These are phyloP conservation scores for Apiotrichum laibachii DNA, from an alignment of 1,284 basidiomycete genomes.

Conservation along the genomic window DNA sequence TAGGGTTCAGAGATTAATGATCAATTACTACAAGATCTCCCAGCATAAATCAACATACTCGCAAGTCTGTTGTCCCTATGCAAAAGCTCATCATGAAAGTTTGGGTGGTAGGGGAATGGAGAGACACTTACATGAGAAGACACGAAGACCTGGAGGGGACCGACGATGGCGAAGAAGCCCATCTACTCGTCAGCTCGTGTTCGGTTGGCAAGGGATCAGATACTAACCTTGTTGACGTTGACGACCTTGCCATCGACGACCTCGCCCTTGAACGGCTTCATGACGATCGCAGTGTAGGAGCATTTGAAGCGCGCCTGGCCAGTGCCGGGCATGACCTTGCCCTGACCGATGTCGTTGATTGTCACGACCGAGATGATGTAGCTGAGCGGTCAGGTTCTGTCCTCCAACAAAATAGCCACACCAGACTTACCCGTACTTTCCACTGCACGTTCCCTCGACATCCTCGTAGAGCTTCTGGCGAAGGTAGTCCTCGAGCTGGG, in stretches of 20 bases:
- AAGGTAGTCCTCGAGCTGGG: constrained; percentile 88
- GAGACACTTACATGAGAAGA: constrained; percentile 75
- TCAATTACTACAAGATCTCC: constrained; percentile 53
- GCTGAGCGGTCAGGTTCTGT: constrained; percentile 29
- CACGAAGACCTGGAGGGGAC: constrained; percentile 86
- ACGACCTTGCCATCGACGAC: constrained; percentile 95
- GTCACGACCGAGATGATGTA: constrained; percentile 96
- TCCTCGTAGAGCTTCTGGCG: constrained; percentile 91
- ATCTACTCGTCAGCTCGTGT: constrained; percentile 59
- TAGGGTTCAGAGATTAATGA: constrained; percentile 40
- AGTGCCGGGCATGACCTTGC: constrained; percentile 84
- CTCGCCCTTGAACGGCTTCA: constrained; percentile 98
- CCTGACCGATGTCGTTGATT: constrained; percentile 83
- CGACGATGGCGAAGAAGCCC: constrained; percentile 80
- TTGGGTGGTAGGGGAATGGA: constrained; percentile 4
- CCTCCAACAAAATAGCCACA: neutral
- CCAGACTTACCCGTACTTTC: constrained; percentile 68
- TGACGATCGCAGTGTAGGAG: constrained; percentile 86
- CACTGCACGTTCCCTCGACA: constrained; percentile 95
- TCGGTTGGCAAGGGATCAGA: neutral
- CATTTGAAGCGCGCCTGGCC: constrained; percentile 93
- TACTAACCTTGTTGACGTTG: constrained; percentile 77
- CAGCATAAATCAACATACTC: constrained; percentile 50
- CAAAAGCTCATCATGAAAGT: constrained; percentile 32
- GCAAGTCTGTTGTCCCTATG: constrained; percentile 43